phyloP scores from a whole-genome alignment of 495 filamentous ascomycete species.

The Baudoinia panamericana region DNA sequence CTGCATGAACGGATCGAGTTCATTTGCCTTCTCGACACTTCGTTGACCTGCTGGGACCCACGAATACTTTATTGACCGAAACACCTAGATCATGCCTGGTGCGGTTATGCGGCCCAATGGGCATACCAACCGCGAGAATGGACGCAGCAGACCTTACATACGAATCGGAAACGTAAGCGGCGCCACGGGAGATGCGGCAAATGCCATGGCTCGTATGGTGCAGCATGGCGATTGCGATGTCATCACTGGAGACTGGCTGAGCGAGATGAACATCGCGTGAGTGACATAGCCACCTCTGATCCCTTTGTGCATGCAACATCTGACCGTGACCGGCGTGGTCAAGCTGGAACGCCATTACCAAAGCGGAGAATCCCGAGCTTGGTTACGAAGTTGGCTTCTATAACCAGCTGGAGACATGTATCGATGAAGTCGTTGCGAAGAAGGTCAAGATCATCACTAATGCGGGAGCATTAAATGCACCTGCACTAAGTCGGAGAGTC shows the following conservation, averaged over 20 bases:
- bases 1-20: too few relatives aligned
- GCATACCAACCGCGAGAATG: too few relatives aligned
- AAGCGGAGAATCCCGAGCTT: neutral
- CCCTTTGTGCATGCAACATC: neutral
- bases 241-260: conserved; percentile 4
- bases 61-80: too few relatives aligned
- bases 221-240: conserved; percentile 17
- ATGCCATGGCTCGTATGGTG: conserved; percentile 19
- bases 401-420: conserved; percentile 12
- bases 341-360: conserved; percentile 15
- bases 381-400: conserved; percentile 2
- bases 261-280: conserved; percentile 1
- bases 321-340: conserved; percentile 25
- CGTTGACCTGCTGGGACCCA: too few relatives aligned
- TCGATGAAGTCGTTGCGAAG: conserved; percentile 20
- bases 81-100: too few relatives aligned
- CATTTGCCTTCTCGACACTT: too few relatives aligned
- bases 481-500: too few relatives aligned
- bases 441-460: conserved; percentile 26
- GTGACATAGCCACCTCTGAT: neutral
- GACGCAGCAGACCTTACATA: neutral
- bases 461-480: too few relatives aligned
- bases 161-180: conserved; percentile 6
- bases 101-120: too few relatives aligned
- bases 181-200: conserved; percentile 19